Evolutionary conservation across 306 rosid genomes (phyloP), one percentile per base, ranked within the genome.

Genomic region (Psophocarpus tetragonolobus): DNA sequence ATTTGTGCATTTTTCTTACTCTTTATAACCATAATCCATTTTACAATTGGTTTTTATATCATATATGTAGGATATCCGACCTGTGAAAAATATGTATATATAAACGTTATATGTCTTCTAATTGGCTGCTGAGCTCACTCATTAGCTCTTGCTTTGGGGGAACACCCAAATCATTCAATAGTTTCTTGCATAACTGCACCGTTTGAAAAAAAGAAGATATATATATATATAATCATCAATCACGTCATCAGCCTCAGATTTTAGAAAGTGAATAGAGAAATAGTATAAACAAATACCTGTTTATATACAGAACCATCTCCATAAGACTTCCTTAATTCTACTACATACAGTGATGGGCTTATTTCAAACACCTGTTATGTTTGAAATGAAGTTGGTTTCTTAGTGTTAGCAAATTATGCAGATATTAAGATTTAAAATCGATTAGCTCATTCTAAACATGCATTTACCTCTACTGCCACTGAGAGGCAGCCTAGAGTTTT

Each of bases 281-380:
- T 14, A 9, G 35, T 53, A 8, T n/a, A 24, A 8, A 3, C 63
- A 92, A 8, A 6, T 79, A 96, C 97, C 96, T 92, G 88, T 89
- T 97, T 91, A 85, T 91, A 95, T 58, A 84, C 67, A 12, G 96
- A 88, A 29, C 90, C 75, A 77, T 95, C 98, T 80, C 98, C 98
- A 26, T 47, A 78, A 21, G 89, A 80, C 83, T 92, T 95, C 65
- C 97, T 91, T 36, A 95, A 36, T 64, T 95, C 98, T 66, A 95
- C 96, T 7, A 91, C 96, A 44, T 74, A 66, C 76, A 89, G 74
- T 12, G 97, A 89, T 50, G 92, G 85, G 69, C 90, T 84, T 74
- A 95, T 86, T 87, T 92, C 97, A 63, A 91, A 91, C 56, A 92
- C 90, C 98, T 94, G 96, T 27, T 26, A 57, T 13, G 80, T 48